phyloP scores from a whole-genome alignment of 1,284 basidiomycete genomes.

The Mycena citricolor region DNA sequence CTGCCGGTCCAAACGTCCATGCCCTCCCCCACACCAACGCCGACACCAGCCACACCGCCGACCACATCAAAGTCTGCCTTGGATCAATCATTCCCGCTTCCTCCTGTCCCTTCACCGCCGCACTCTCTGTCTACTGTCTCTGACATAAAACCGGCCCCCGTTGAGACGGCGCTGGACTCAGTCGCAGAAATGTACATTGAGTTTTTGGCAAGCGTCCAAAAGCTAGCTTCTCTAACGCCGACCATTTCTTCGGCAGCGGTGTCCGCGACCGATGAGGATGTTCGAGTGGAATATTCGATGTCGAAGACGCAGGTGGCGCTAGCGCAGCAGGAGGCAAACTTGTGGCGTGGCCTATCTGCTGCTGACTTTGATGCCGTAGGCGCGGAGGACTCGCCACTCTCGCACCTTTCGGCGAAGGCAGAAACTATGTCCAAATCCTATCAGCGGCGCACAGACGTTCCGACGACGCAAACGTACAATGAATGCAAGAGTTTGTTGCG shows the following conservation, averaged over 20 bases:
- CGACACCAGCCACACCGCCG: not conserved
- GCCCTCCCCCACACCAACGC: not conserved
- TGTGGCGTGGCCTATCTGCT: constrained; percentile 54
- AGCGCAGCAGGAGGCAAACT: constrained; percentile 55
- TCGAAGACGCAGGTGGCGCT: constrained; percentile 66
- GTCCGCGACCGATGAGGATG: constrained; percentile 33
- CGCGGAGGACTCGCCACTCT: not conserved
- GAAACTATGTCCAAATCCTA: constrained; percentile 62
- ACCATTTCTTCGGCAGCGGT: constrained; percentile 16
- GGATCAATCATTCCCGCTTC: not conserved
- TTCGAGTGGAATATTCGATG: constrained; percentile 48
- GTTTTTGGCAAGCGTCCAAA: constrained; percentile 49
- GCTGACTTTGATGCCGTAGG: constrained; percentile 13
- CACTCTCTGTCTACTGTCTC: not conserved
- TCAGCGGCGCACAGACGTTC: constrained; percentile 54
- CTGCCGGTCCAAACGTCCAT: not conserved
- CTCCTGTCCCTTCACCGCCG: constrained; percentile 7
- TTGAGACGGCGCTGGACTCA: constrained; percentile 44
- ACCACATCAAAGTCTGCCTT: not conserved
- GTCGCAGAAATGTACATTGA: too few species aligned
- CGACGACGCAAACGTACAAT: constrained; percentile 59
- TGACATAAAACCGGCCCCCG: constrained; percentile 26
- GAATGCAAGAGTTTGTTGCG: constrained; percentile 64
- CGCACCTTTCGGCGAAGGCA: constrained; percentile 26
- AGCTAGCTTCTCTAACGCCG: constrained; percentile 41